Evolutionary conservation across 768 basidiomycete genomes (phyloP), one percentile per base, ranked within the genome.

Genomic region (Sarcodon aspratus): DNA sequence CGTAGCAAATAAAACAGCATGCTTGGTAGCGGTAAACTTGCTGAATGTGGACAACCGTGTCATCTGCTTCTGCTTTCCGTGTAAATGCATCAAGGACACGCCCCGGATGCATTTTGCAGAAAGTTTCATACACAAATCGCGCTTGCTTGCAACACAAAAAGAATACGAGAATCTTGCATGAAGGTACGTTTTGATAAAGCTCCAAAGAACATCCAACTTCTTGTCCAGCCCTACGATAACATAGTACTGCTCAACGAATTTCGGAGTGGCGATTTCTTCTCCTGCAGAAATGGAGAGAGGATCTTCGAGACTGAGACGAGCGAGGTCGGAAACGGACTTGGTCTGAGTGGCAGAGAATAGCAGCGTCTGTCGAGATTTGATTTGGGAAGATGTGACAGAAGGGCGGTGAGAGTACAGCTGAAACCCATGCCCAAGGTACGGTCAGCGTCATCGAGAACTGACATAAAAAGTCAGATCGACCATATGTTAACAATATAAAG

Each of bases 311-410:
- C 87, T 90, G 10, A 99, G 77, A 8, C 93, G 84, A 1, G 92
- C 94, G 11, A 99, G 74, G 59, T 94, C 90, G 45, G 76, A 69
- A 40, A 95, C 82, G 0, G 90, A 92, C 54, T 91, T 75, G 0
- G 92, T 95, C 65, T 98, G 95, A 0, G 95, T 98, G 3, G 95
- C 95, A 12, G 93, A 96, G 69, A 97, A 98, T 48, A 98, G 81
- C 35, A 98, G 73, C 1, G 95, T 97, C 70, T 98, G 95, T 9
- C 95, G 86, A 11, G 82, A 78, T 66, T n/a, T n/a, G n/a, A n/a
- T n/a, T 82, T 83, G 0, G 95, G 91, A 12, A 98, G 81, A 60
- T 98, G 92, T 0, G 78, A 78, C n/a, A 98, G 74, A 47, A 97
- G 82, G 6, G 95, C 95, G 21, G 90, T 80, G 2, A 98, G 69